A percentile compares a stretch with the other conserved stretches of the same genome.
Evolutionary conservation across 768 basidiomycete species (phyloP).

Genomic region (Phanerochaete sordida): DNA sequence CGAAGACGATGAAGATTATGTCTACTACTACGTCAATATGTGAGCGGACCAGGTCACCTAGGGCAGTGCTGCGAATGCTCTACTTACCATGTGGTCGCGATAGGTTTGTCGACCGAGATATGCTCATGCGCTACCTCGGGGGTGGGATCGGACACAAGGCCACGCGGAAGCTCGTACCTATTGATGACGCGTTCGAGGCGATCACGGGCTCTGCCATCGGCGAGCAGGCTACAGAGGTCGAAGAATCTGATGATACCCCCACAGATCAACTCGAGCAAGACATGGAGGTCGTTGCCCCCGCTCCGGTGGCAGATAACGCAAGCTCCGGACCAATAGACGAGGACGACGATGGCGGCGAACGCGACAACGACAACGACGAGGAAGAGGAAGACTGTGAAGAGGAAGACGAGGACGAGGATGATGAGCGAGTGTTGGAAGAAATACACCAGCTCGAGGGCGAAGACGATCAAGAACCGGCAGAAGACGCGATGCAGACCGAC

Average conservation of each 20-base stretch:
- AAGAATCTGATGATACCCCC: no score
- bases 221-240: neutral
- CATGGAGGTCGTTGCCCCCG: no score
- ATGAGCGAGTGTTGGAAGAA: no score
- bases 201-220: neutral
- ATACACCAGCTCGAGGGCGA: no score
- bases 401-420: no score
- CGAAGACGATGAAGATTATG: slow-evolving; percentile 11
- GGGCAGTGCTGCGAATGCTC: neutral
- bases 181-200: neutral
- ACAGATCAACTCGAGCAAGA: no score
- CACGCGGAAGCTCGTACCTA: neutral
- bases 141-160: slow-evolving; percentile 1
- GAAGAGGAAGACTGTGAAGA: no score
- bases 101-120: slow-evolving; percentile 28
- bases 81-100: neutral
- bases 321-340: no score
- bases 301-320: no score
- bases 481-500: neutral
- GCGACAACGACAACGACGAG: no score
- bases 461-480: no score
- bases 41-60: slow-evolving; percentile 7
- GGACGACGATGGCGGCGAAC: no score
- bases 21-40: slow-evolving; percentile 25
- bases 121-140: slow-evolving; percentile 18